These are phyloP conservation scores for Globisporangium perplexum DNA, from an alignment of 352 stramenopile genomes.

Conservation along the genomic window DNA sequence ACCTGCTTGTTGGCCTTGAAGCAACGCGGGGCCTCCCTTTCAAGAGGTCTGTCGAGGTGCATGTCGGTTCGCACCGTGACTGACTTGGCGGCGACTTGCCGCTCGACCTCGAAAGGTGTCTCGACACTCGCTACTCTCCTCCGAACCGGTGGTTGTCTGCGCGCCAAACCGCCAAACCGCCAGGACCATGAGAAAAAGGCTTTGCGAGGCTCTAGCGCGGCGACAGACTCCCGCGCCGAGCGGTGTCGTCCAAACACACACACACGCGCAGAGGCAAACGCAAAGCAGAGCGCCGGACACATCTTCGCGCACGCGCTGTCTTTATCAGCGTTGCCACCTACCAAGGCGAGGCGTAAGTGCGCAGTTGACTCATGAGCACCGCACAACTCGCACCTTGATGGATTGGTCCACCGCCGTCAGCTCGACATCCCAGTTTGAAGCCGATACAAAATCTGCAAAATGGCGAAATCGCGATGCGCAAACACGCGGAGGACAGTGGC, in stretches of 20 bases:
- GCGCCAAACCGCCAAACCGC: too few species aligned
- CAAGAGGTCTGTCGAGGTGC: too few species aligned
- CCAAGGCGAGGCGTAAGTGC: slow-evolving; percentile 1
- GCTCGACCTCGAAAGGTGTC: too few species aligned
- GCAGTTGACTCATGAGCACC: slow-evolving; percentile 1
- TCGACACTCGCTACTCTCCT: too few species aligned
- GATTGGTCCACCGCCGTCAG: neutral
- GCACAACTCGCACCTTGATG: neutral
- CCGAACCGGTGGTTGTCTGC: too few species aligned
- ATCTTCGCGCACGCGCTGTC: slow-evolving; percentile 1
- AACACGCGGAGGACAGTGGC: neutral
- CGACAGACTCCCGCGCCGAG: too few species aligned
- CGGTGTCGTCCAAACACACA: neutral
- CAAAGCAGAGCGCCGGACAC: neutral
- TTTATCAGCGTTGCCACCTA: neutral
- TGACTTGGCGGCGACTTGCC: too few species aligned
- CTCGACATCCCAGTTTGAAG: too few species aligned
- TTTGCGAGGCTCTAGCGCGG: too few species aligned
- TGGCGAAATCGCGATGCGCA: neutral
- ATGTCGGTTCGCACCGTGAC: too few species aligned
- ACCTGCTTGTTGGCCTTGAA: too few species aligned
- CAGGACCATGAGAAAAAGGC: neutral
- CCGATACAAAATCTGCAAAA: neutral
- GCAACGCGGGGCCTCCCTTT: too few species aligned
- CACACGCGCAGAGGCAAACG: neutral